Base-by-base conservation (phyloP, 768 basidiomycete species). In the Mycena polygramma region DNA sequence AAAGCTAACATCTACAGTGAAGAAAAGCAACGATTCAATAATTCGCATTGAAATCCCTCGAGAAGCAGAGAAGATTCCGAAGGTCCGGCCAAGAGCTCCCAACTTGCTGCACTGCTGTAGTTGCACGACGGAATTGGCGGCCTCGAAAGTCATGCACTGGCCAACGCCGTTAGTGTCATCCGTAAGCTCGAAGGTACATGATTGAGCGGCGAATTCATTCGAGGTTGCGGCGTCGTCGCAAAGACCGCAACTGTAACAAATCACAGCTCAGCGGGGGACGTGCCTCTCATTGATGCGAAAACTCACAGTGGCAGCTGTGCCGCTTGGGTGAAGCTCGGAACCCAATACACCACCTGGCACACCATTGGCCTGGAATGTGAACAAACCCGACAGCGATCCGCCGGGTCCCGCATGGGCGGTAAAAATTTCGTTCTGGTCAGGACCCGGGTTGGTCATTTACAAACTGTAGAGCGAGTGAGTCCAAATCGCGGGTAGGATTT, bases 401-500 rank as follows among this genome's bases (percentile, higher is more conserved):
- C 46, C 66, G 19, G 65, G 17, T n/a, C n/a, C n/a, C n/a, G n/a
- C n/a, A n/a, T n/a, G n/a, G 46, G 70, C 70, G 36, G 70, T 71
- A 57, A 71, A 71, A 2, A 71, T 55, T 22, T 71, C 70, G 55
- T 71, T 71, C 2, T 55, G 65, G 54, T 67, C 67, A n/a, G n/a
- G n/a, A n/a, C n/a, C n/a, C n/a, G 46, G 70, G 66, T 46, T 71
- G 70, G 55, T 59, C 53, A 10, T 67, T 63, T 24, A 2, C 8
- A 22, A 71, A 71, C 70, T 71, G 36, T 20, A 17, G 35, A 24
- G n/a, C 6, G 11, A 8, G 15, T 46, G 26, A 43, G 9, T 35
- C 17, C 35, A 30, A 15, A 39, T 39, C 36, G 14, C 13, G 22
- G 22, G 20, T n/a, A 19, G 0, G 17, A 46, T 13, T 45, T n/a